A percentile compares a stretch with the other conserved stretches of the same genome.
Evolutionary conservation across 2,329 filamentous ascomycete species (phyloP).

Genomic region (Pseudogymnoascus sp.): DNA sequence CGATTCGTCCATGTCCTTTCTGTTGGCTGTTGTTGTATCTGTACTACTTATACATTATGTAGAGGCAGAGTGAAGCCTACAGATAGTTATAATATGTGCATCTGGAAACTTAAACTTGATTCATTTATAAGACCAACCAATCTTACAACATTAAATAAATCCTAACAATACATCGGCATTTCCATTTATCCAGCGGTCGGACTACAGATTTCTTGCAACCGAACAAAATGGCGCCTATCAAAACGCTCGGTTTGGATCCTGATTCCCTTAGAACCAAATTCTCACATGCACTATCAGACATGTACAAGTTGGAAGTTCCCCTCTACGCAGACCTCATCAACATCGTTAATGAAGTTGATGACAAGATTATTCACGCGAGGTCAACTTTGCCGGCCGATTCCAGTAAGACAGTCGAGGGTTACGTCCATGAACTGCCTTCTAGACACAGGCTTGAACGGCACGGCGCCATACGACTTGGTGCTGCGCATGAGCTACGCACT

Average conservation of each 20-base stretch:
- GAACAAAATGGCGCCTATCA: too few relatives aligned
- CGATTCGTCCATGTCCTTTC: too few relatives aligned
- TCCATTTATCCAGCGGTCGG: too few relatives aligned
- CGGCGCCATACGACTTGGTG: conserved; percentile 44
- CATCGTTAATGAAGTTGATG: conserved; percentile 25
- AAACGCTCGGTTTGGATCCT: background rate
- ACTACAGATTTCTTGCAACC: too few relatives aligned
- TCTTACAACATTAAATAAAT: too few relatives aligned
- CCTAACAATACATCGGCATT: too few relatives aligned
- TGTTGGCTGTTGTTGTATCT: too few relatives aligned
- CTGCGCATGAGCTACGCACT: conserved; percentile 35
- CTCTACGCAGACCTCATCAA: conserved; percentile 30
- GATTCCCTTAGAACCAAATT: conserved; percentile 24
- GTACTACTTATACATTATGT: too few relatives aligned
- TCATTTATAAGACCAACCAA: too few relatives aligned
- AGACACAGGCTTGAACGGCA: conserved; percentile 32
- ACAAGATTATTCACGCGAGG: background rate
- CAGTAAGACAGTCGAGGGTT: conserved; percentile 12
- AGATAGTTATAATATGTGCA: too few relatives aligned
- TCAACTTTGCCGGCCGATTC: background rate
- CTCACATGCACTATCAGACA: conserved; percentile 29
- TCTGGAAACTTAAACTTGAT: too few relatives aligned
- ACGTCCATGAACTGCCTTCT: conserved; percentile 22
- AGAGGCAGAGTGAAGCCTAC: too few relatives aligned
- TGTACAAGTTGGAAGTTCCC: conserved; percentile 32